phyloP scores from a whole-genome alignment of 176 grass and related monocot genomes.

The Rhynchospora tenuis region DNA sequence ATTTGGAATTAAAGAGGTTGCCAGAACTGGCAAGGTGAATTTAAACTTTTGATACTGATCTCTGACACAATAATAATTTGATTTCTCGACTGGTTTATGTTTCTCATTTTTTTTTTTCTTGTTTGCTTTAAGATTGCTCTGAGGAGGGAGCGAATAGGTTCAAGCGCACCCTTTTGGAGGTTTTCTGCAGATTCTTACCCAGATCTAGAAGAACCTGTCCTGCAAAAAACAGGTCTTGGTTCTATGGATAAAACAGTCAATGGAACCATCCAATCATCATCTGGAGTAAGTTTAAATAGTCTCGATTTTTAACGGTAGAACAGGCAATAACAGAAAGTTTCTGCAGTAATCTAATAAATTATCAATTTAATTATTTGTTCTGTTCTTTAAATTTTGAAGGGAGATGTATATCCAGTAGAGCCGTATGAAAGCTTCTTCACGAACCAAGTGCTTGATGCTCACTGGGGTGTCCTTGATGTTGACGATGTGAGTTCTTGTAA shows the following conservation, averaged over 20 bases:
- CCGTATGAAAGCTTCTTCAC: constrained; percentile 35
- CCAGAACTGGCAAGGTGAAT: constrained; percentile 79
- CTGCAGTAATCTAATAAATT: constrained; percentile 1
- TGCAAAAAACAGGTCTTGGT: constrained; percentile 39
- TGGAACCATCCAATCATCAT: constrained; percentile 32
- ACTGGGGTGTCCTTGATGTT: constrained; percentile 90
- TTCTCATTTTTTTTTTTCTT: constrained; percentile 15
- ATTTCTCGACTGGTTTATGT: background rate
- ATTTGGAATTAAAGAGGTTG: constrained; percentile 93
- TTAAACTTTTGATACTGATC: background rate
- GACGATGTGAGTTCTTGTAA: constrained; percentile 71
- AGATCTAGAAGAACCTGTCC: constrained; percentile 46
- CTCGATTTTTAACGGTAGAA: background rate
- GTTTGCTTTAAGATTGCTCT: constrained; percentile 72
- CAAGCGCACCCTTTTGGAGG: constrained; percentile 85
- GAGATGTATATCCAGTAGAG: constrained; percentile 97
- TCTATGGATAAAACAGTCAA: constrained; percentile 33
- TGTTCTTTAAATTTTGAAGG: constrained; percentile 44
- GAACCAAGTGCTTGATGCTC: constrained; percentile 87
- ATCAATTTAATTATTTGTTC: constrained; percentile 26
- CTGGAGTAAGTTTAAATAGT: background rate
- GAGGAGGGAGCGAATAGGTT: constrained; percentile 83
- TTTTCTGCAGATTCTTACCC: constrained; percentile 95
- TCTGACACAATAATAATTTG: constrained; percentile 14
- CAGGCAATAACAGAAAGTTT: background rate